Percentiles rank a stretch among this genome's conserved stretches.
Conservation (phyloP, 306 rosid genomes). For the Vachellia pachyceras region DNA sequence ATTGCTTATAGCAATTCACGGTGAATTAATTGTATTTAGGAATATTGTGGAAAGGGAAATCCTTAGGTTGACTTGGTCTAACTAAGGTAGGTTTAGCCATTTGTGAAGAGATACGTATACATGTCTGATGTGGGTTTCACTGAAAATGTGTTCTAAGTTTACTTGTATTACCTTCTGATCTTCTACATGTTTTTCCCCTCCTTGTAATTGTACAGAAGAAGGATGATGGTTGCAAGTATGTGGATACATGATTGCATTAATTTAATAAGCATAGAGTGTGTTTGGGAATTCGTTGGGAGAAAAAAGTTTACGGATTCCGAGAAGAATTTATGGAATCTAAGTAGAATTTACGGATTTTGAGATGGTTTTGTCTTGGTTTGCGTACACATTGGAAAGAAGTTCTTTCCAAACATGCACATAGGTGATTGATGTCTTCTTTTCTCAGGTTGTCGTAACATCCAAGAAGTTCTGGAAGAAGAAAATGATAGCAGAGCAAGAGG, state of each 20-base stretch:
- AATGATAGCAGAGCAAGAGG: slow-evolving; percentile 41
- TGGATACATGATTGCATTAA: neutral
- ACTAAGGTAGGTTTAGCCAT: neutral
- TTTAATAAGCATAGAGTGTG: neutral
- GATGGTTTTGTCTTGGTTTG: no score
- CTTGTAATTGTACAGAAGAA: slow-evolving; percentile 34
- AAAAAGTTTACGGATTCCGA: no score
- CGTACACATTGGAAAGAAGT: no score
- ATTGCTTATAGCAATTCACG: slow-evolving; percentile 24
- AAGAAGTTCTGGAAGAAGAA: slow-evolving; percentile 52
- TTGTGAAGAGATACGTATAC: neutral
- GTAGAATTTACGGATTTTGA: no score
- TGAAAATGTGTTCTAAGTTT: neutral
- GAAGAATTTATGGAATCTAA: no score
- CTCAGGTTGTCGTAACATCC: slow-evolving; percentile 66
- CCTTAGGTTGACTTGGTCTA: neutral
- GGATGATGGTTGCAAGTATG: slow-evolving; percentile 24
- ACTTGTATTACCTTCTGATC: neutral
- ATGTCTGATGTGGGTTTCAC: neutral
- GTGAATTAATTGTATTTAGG: slow-evolving; percentile 25
- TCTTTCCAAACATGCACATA: no score
- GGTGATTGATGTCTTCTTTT: slow-evolving; percentile 26
- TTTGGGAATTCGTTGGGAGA: no score
- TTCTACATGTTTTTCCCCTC: neutral
- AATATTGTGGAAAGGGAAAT: slow-evolving; percentile 12